These are phyloP conservation scores for Sisymbrium altissimum DNA, from an alignment of 345 rosid genomes.

Conservation along the genomic window DNA sequence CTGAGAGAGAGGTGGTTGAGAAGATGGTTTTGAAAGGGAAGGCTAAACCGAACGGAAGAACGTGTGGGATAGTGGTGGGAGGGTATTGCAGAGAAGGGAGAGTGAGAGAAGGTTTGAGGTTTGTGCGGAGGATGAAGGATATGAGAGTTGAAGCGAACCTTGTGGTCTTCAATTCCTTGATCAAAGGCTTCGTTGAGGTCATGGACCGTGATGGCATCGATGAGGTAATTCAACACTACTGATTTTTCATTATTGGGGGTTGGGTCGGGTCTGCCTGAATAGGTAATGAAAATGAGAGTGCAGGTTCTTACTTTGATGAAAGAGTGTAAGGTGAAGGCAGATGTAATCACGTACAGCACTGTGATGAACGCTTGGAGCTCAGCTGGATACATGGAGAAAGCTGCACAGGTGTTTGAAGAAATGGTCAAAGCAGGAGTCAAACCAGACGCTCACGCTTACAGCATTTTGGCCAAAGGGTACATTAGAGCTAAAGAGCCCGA, in stretches of 20 bases:
- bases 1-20: constrained; percentile 44
- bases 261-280: background rate
- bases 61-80: constrained; percentile 53
- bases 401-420: constrained; percentile 56
- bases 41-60: constrained; percentile 52
- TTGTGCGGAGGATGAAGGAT: too few relatives aligned
- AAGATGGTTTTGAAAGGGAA: constrained; percentile 40
- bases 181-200: too few relatives aligned
- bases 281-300: constrained; percentile 14
- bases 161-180: too few relatives aligned
- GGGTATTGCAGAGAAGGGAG: constrained; percentile 59
- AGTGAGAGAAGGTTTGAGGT: too few relatives aligned
- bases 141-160: too few relatives aligned
- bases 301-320: constrained; percentile 64
- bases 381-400: constrained; percentile 62
- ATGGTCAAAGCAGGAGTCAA: constrained; percentile 54
- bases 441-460: constrained; percentile 55
- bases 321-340: constrained; percentile 52
- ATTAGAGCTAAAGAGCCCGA: constrained; percentile 51
- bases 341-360: constrained; percentile 61
- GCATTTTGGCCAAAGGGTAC: constrained; percentile 67
- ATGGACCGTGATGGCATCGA: too few relatives aligned
- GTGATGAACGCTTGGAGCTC: constrained; percentile 77
- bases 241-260: background rate
- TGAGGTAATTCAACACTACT: constrained; percentile 40